Base-by-base conservation (phyloP, 306 rosid species). In the Senna siamea region DNA sequence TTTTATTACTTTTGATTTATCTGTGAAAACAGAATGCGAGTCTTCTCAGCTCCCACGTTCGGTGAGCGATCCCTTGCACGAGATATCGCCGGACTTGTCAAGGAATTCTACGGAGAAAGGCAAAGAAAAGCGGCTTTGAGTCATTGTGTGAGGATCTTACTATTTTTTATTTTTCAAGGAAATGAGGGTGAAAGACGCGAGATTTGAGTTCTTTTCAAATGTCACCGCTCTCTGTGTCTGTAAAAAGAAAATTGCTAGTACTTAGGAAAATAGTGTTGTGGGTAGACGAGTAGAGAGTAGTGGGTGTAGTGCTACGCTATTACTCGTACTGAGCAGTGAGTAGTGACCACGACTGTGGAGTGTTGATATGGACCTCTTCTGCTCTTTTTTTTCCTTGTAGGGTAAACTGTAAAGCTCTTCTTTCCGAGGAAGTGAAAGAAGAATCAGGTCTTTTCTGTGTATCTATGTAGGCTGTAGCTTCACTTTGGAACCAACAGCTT, bases 21-120 rank as follows among this genome's bases (percentile, higher is more conserved):
- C 34, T 54, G 53, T 60, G 15, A 35, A 13, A 72, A 12, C 79
- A 94, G 97, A 88, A 50, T 74, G 88, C 40, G 90, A 92, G 35
- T 69, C 84, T 74, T 76, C 84, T 22, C 83, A 84, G 76, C 68
- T 87, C 15, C 79, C 95, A 28, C 83, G 90, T 53, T 85, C 82
- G 0, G 91, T 56, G 65, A 91, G 92, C 59, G 89, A 85, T 48
- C 81, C 92, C 6, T 81, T 84, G 34, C 82, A 74, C 8, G 91
- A 87, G 51, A 82, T 77, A 70, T 51, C 86, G 6, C 70, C 76
- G 23, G 86, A 84, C 47, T 48, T 55, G 22, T 75, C 90, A 32
- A 75, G 79, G 34, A 88, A 68, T 9, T 78, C 90, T 10, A 76
- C 70, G 19, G 78, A 76, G 20, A 79, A 75, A 73, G 76, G 79